These are phyloP conservation scores for Withania somnifera DNA, from an alignment of 305 asterid genomes.

Conservation along the genomic window DNA sequence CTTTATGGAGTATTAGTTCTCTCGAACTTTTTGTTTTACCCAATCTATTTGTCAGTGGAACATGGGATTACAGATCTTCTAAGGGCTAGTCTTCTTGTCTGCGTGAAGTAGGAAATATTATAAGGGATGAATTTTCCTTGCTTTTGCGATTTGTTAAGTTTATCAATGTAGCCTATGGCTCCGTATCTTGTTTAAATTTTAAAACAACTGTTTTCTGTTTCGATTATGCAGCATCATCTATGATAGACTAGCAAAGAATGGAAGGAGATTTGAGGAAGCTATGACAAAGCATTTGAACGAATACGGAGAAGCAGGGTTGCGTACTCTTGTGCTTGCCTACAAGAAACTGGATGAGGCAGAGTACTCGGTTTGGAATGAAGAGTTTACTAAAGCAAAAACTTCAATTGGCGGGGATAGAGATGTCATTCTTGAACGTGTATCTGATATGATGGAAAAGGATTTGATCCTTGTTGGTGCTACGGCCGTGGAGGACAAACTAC, in stretches of 20 bases:
- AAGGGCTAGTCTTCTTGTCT: too few species aligned
- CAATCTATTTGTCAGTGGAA: too few species aligned
- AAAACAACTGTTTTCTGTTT: not conserved
- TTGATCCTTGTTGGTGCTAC: constrained; percentile 87
- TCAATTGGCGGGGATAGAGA: constrained; percentile 72
- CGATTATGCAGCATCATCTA: constrained; percentile 57
- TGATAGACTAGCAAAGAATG: constrained; percentile 66
- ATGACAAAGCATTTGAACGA: constrained; percentile 68
- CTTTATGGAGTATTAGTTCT: too few species aligned
- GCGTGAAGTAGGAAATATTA: too few species aligned
- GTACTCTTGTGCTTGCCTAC: constrained; percentile 82
- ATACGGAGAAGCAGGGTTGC: constrained; percentile 85
- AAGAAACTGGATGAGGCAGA: constrained; percentile 62
- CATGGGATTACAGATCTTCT: too few species aligned
- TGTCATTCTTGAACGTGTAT: constrained; percentile 57
- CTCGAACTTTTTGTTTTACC: too few species aligned
- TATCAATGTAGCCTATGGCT: not conserved
- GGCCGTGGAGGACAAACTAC: constrained; percentile 95
- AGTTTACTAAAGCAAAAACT: constrained; percentile 64
- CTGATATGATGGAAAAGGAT: constrained; percentile 83
- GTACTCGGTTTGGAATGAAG: constrained; percentile 63
- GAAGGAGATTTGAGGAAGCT: constrained; percentile 56
- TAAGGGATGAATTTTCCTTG: too few species aligned
- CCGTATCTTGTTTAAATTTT: not conserved
- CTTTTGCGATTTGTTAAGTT: not conserved